Evolutionary conservation across 1,284 basidiomycete species (phyloP).

Genomic region (Takashimella koratensis): DNA sequence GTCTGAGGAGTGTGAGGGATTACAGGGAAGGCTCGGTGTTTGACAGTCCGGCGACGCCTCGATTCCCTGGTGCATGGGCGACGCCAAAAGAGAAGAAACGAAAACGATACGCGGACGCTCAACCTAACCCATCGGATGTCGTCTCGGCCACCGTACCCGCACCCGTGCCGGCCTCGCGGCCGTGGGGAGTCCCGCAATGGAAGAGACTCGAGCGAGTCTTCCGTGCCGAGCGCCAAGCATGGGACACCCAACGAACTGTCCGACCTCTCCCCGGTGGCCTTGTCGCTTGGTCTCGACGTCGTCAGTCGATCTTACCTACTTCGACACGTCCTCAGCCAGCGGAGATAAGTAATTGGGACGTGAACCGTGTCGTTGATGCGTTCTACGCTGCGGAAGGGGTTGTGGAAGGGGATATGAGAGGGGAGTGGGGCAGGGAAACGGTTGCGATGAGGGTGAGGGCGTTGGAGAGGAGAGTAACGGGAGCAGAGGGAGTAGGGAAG

Average conservation of each 20-base stretch:
- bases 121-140: not conserved
- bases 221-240: conserved; percentile 24
- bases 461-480: not conserved
- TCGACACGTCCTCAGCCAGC: conserved; percentile 11
- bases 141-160: not conserved
- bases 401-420: conserved; percentile 45
- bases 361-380: conserved; percentile 68
- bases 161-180: not conserved
- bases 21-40: not conserved
- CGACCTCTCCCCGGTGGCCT: conserved; percentile 21
- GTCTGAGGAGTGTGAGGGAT: no score
- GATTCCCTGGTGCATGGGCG: conserved; percentile 26
- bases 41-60: not conserved
- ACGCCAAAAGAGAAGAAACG: conserved; percentile 10
- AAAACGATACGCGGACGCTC: not conserved
- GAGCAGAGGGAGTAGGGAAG: not conserved
- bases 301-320: conserved; percentile 9
- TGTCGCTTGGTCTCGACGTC: conserved; percentile 25
- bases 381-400: conserved; percentile 69
- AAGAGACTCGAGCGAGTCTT: conserved; percentile 34
- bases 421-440: conserved; percentile 22
- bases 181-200: conserved; percentile 40
- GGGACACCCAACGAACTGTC: conserved; percentile 29
- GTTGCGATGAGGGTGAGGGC: not conserved
- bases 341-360: conserved; percentile 61